A percentile compares a stretch with the other conserved stretches of the same genome.
Evolutionary conservation across 805 yeast species (phyloP).

Genomic region (Myxozyma neotropica): DNA sequence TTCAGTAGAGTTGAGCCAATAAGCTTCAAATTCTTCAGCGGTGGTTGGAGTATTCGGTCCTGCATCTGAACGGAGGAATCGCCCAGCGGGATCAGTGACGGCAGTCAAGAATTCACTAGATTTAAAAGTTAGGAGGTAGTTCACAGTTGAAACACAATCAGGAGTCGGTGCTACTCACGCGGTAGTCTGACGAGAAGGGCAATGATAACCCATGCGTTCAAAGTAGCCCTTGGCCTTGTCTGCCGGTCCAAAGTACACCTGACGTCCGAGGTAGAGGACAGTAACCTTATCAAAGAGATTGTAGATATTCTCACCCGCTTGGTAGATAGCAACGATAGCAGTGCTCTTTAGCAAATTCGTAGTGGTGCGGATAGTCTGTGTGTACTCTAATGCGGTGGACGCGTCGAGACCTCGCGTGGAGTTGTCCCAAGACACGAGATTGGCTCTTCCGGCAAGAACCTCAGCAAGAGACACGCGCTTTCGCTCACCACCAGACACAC

Average conservation of each 20-base stretch:
- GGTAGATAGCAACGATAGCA: conserved; percentile 64
- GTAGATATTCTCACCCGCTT: conserved; percentile 57
- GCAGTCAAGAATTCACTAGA: conserved; percentile 16
- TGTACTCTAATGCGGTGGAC: conserved; percentile 68
- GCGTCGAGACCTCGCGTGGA: conserved; percentile 72
- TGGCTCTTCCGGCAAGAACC: conserved; percentile 50
- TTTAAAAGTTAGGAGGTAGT: conserved; percentile 52
- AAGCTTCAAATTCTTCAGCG: conserved; percentile 60
- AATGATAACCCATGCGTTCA: conserved; percentile 56
- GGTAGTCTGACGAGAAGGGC: conserved; percentile 61
- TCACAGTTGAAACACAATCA: too few relatives aligned
- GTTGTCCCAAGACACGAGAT: conserved; percentile 63
- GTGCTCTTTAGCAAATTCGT: conserved; percentile 53
- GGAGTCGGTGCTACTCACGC: too few relatives aligned
- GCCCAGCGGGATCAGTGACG: conserved; percentile 62
- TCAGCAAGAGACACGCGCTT: conserved; percentile 60
- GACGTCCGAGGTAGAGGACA: conserved; percentile 58
- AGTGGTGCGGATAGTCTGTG: conserved; percentile 58
- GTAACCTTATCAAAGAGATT: conserved; percentile 57
- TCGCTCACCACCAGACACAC: conserved; percentile 63
- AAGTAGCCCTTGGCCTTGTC: conserved; percentile 53
- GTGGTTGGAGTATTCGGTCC: conserved; percentile 60
- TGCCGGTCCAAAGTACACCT: conserved; percentile 55
- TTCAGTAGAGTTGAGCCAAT: conserved; percentile 59
- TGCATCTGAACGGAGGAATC: conserved; percentile 53